Conservation (phyloP, 2,329 filamentous ascomycete species). For the Dendrostoma leiphaemia region DNA sequence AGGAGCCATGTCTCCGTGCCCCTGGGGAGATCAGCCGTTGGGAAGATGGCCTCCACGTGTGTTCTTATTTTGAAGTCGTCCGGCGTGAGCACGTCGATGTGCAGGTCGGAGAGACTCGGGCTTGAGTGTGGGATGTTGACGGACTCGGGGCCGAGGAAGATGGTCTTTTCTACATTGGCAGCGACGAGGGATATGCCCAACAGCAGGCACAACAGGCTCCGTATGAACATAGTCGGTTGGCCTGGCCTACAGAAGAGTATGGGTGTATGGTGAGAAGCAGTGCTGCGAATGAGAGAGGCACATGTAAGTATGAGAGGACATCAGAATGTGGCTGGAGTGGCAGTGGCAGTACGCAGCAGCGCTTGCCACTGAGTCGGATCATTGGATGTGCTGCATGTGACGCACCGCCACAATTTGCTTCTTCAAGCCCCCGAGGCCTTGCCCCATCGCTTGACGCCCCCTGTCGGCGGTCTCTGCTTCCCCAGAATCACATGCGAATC, state of each 20-base stretch:
- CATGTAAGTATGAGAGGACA: not conserved
- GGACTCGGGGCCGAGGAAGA: constrained; percentile 72
- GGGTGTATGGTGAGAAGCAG: not conserved
- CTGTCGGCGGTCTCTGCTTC: not conserved
- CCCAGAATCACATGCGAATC: constrained; percentile 21
- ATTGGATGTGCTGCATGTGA: too few species aligned
- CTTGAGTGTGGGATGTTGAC: constrained; percentile 53
- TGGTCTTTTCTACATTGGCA: constrained; percentile 88
- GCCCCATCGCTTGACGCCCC: too few species aligned
- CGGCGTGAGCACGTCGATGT: constrained; percentile 64
- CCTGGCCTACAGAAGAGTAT: not conserved
- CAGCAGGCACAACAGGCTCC: constrained; percentile 16
- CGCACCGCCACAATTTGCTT: not conserved
- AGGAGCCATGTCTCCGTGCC: constrained; percentile 76
- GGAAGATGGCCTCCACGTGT: constrained; percentile 66
- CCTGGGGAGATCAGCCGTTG: constrained; percentile 46
- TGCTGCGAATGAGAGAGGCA: not conserved
- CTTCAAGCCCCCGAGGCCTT: too few species aligned
- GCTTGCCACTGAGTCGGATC: too few species aligned
- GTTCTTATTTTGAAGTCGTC: constrained; percentile 56
- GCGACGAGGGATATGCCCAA: constrained; percentile 21
- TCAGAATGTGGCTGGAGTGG: not conserved
- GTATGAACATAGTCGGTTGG: constrained; percentile 6
- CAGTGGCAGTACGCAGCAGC: not conserved
- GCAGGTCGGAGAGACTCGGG: constrained; percentile 58